Evolutionary conservation across 2,329 filamentous ascomycete genomes (phyloP).

Genomic region (Fusarium oxysporum): DNA sequence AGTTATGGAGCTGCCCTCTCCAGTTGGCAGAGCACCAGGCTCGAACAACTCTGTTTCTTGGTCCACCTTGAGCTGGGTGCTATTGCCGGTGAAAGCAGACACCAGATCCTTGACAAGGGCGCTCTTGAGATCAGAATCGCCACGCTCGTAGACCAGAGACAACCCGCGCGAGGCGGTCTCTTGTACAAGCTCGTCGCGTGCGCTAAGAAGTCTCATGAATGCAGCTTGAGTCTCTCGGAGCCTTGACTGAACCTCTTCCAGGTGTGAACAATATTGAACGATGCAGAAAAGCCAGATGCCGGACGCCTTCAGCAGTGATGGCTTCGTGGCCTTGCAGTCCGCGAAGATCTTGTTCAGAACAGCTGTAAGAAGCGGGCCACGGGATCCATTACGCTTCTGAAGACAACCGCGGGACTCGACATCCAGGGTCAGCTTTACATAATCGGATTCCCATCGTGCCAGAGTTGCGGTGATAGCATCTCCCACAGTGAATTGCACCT

Average conservation of each 20-base stretch:
- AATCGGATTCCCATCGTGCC: conserved; percentile 85
- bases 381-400: conserved; percentile 53
- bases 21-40: conserved; percentile 87
- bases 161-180: conserved; percentile 93
- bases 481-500: conserved; percentile 90
- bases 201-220: conserved; percentile 88
- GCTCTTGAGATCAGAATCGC: conserved; percentile 81
- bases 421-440: conserved; percentile 79
- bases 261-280: conserved; percentile 87
- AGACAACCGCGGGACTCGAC: conserved; percentile 65
- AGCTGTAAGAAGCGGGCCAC: conserved; percentile 58
- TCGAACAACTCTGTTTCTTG: conserved; percentile 95
- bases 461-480: conserved; percentile 85
- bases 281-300: conserved; percentile 95
- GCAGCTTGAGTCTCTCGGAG: conserved; percentile 84
- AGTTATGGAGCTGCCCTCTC: conserved; percentile 88
- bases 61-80: conserved; percentile 82
- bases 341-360: conserved; percentile 79
- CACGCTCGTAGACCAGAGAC: conserved; percentile 93
- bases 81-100: conserved; percentile 84
- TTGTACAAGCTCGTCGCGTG: conserved; percentile 93
- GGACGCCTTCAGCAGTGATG: conserved; percentile 88
- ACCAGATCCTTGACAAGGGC: conserved; percentile 90
- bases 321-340: conserved; percentile 87
- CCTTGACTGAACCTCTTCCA: conserved; percentile 77